These are phyloP conservation scores for Candida mattraensis DNA, from an alignment of 805 yeast species.

Conservation along the genomic window DNA sequence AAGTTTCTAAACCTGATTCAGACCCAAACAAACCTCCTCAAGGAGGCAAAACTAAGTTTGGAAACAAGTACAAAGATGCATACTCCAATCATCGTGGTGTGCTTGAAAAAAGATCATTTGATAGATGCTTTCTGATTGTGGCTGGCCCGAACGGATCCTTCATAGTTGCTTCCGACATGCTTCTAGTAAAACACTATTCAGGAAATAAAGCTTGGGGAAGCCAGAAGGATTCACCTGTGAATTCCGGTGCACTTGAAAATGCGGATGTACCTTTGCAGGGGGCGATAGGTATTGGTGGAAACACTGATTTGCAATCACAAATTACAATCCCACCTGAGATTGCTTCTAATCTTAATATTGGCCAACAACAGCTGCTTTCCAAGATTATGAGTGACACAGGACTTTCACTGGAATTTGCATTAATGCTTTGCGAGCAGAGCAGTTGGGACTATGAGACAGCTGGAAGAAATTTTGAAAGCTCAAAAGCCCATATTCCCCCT, in stretches of 20 bases:
- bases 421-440: constrained; percentile 85
- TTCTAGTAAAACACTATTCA: constrained; percentile 63
- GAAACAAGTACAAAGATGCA: constrained; percentile 28
- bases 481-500: constrained; percentile 54
- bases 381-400: constrained; percentile 71
- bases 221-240: background rate
- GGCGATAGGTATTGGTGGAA: background rate
- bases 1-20: constrained; percentile 54
- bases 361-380: constrained; percentile 63
- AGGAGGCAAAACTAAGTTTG: constrained; percentile 13
- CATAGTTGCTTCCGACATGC: constrained; percentile 84
- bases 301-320: background rate
- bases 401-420: constrained; percentile 73
- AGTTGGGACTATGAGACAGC: constrained; percentile 78
- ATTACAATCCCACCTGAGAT: constrained; percentile 53
- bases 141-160: constrained; percentile 66
- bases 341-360: constrained; percentile 46
- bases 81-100: constrained; percentile 25
- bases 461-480: constrained; percentile 65
- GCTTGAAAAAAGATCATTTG: constrained; percentile 72
- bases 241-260: background rate
- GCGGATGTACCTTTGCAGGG: background rate
- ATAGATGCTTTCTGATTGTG: constrained; percentile 76
- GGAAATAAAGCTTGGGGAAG: constrained; percentile 56
- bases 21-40: background rate